A percentile compares a stretch with the other conserved stretches of the same genome.
Conservation (phyloP, 202 grass and related monocot species). For the Setaria viridis region DNA sequence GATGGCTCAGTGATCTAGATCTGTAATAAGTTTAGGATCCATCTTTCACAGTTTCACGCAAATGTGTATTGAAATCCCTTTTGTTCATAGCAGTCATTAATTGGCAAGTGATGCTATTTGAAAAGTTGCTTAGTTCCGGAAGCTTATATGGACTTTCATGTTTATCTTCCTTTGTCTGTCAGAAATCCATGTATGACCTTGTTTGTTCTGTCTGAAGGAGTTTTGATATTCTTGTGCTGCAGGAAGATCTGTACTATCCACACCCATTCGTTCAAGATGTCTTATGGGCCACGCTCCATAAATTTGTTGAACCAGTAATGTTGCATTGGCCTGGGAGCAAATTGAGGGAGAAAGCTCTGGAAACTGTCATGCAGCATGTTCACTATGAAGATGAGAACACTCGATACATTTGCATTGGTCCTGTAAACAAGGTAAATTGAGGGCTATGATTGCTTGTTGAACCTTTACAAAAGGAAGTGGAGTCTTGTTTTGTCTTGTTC, state of each 20-base stretch:
- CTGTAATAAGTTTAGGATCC: not conserved
- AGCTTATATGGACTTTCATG: slow-evolving; percentile 4
- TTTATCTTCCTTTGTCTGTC: slow-evolving; percentile 16
- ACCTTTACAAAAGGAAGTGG: slow-evolving; percentile 4
- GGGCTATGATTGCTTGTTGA: slow-evolving; percentile 20
- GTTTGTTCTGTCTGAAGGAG: slow-evolving; percentile 16
- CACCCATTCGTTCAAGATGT: slow-evolving; percentile 92
- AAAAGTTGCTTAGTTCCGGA: slow-evolving; percentile 3
- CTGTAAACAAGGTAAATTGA: slow-evolving; percentile 90
- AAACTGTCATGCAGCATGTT: slow-evolving; percentile 78
- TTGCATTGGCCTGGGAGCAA: slow-evolving; percentile 81
- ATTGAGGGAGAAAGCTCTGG: slow-evolving; percentile 81
- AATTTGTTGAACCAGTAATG: slow-evolving; percentile 89
- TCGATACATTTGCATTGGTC: slow-evolving; percentile 91
- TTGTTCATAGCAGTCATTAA: not conserved
- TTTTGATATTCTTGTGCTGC: slow-evolving; percentile 43
- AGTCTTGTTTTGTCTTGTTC: slow-evolving; percentile 24
- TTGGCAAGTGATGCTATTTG: slow-evolving; percentile 3
- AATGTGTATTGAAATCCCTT: slow-evolving; percentile 4
- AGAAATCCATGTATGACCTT: slow-evolving; percentile 15
- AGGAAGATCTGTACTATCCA: slow-evolving; percentile 97
- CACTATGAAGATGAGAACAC: slow-evolving; percentile 99
- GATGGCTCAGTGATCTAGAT: not conserved
- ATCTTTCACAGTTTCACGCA: not conserved
- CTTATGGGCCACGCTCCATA: slow-evolving; percentile 89